A percentile compares a stretch with the other conserved stretches of the same genome.
Evolutionary conservation across 768 basidiomycete species (phyloP).

Genomic region (Leccinum variicolor): DNA sequence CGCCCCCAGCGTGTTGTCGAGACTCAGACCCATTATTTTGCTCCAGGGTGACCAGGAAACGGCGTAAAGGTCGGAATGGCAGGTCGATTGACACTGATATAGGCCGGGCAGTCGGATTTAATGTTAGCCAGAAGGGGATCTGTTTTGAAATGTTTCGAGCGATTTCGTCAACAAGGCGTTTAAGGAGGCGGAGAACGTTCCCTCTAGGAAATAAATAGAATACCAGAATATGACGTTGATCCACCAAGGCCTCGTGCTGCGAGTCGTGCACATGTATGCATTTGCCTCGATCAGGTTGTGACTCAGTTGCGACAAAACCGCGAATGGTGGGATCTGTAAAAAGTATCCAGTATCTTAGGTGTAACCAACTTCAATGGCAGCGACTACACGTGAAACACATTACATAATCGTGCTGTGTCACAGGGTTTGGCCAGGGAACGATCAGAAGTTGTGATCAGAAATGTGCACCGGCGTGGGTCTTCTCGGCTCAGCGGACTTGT

Average conservation of each 20-base stretch:
- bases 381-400: neutral
- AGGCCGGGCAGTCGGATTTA: slow-evolving; percentile 6
- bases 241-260: neutral
- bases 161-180: neutral
- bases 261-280: neutral
- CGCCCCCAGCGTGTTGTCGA: slow-evolving; percentile 57
- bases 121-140: slow-evolving; percentile 5
- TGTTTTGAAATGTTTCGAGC: neutral
- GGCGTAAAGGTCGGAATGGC: neutral
- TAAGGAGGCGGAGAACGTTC: neutral
- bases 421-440: too few relatives aligned
- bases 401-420: neutral
- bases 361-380: neutral
- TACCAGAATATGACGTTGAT: neutral
- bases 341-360: neutral
- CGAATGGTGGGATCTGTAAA: neutral
- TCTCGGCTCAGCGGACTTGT: neutral
- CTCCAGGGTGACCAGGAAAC: neutral
- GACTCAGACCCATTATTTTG: slow-evolving; percentile 19
- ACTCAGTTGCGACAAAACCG: neutral
- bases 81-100: slow-evolving; percentile 5
- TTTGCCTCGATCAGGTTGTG: neutral
- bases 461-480: neutral
- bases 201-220: neutral
- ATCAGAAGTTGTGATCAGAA: too few relatives aligned